phyloP scores from a whole-genome alignment of 306 rosid genomes.

The Hippophae rhamnoides region DNA sequence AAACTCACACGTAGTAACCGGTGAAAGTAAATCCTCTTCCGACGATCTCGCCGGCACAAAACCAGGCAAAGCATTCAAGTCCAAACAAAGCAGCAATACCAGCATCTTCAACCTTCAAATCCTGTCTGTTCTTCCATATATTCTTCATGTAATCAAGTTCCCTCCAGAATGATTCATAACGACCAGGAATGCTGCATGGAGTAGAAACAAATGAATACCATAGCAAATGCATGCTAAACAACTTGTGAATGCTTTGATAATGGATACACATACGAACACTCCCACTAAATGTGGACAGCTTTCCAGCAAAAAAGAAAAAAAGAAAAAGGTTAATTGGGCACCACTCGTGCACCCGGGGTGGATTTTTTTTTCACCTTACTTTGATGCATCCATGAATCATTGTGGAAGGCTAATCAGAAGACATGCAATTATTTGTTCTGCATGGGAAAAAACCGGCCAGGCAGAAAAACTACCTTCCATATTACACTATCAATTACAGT shows the following conservation, averaged over 20 bases:
- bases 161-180: slow-evolving; percentile 51
- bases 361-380: too few species aligned
- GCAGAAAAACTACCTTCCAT: too few species aligned
- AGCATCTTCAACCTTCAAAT: slow-evolving; percentile 60
- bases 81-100: slow-evolving; percentile 65
- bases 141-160: slow-evolving; percentile 56
- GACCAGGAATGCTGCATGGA: slow-evolving; percentile 52
- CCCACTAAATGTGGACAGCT: too few species aligned
- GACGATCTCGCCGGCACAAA: neutral
- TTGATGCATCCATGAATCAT: too few species aligned
- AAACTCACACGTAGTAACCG: slow-evolving; percentile 42
- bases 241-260: neutral
- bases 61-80: slow-evolving; percentile 60
- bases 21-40: slow-evolving; percentile 17
- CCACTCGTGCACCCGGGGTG: too few species aligned
- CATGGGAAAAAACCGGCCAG: too few species aligned
- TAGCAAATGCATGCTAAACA: neutral
- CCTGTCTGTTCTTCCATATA: slow-evolving; percentile 55
- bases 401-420: too few species aligned
- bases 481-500: too few species aligned
- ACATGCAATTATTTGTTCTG: too few species aligned
- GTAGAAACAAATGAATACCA: neutral
- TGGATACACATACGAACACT: too few species aligned
- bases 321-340: too few species aligned
- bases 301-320: too few species aligned